A percentile compares a stretch with the other conserved stretches of the same genome.
phyloP scores from a whole-genome alignment of 805 yeast genomes.

The Candida ovalis region DNA sequence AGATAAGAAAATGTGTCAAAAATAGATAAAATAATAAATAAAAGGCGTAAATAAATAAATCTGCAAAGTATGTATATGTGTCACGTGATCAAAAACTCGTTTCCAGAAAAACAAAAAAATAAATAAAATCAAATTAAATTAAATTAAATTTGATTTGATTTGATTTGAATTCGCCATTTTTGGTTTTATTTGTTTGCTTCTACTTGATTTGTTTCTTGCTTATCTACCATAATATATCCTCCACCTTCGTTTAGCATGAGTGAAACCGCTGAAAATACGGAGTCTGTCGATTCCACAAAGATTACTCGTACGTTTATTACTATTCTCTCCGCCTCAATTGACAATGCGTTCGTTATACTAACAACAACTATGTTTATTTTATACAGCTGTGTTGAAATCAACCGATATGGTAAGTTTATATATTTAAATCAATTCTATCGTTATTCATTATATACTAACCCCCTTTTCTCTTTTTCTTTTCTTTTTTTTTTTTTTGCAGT shows the following conservation, averaged over 20 bases:
- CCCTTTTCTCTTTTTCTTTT: background rate
- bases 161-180: background rate
- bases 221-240: background rate
- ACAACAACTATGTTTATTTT: background rate
- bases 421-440: background rate
- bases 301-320: background rate
- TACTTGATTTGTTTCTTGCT: background rate
- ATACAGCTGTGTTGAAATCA: slow-evolving; percentile 22
- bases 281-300: background rate
- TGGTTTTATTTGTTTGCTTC: background rate
- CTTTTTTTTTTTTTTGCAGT: slow-evolving; percentile 21
- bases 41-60: no score
- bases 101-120: no score
- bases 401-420: slow-evolving; percentile 28
- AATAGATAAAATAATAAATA: background rate
- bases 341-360: background rate
- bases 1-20: background rate
- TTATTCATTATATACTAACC: background rate
- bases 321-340: background rate
- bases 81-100: no score
- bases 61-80: no score
- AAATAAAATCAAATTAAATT: no score
- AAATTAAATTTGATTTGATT: no score
- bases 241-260: no score
- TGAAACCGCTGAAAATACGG: background rate